Evolutionary conservation across 768 basidiomycete genomes (phyloP), one percentile per base, ranked within the genome.

Genomic region (Mycena metata): DNA sequence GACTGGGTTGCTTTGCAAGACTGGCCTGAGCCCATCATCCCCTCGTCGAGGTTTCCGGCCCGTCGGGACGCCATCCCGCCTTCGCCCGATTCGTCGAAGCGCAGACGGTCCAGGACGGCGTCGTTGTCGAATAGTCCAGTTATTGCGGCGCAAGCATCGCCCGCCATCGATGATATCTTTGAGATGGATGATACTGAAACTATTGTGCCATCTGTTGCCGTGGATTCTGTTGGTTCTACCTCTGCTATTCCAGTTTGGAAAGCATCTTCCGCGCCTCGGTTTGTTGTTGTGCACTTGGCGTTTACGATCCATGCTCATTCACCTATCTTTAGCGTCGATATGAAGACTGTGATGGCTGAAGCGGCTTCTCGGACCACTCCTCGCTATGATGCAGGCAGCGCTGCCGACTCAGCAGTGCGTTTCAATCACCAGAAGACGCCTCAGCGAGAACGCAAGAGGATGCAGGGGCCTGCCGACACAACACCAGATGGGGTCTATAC

Each of bases 341-440:
- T 98, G 87, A 92, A 91, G 73, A 80, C 87, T 17, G 88, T 98
- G 64, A 94, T 98, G 88, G 93, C 91, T 0, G 96, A 96, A 77
- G 86, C 91, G 1, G 89, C 83, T 3, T 65, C 23, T 24, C 61
- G 16, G 16, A 54, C 21, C 52, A 49, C 47, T 67, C 72, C 41
- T 52, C 71, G 33, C 60, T 70, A 49, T 70, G 57, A 63, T 41
- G 42, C 70, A 19, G 30, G 33, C 26, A 51, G 26, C 19, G 58
- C 62, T 16, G 51, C 50, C 21, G 72, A 59, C 19, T 45, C 26
- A 11, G 60, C 45, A 12, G 36, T 67, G 51, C 43, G 68, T 50
- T 41, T 35, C 5, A 61, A 5, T 49, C 63, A 49, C 41, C 72
- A 70, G 47, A 70, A 58, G 64, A 70, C 24, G 56, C 72, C 64